A percentile compares a stretch with the other conserved stretches of the same genome.
phyloP scores from a whole-genome alignment of 176 grass and related monocot species.

The Triticum timopheevii region DNA sequence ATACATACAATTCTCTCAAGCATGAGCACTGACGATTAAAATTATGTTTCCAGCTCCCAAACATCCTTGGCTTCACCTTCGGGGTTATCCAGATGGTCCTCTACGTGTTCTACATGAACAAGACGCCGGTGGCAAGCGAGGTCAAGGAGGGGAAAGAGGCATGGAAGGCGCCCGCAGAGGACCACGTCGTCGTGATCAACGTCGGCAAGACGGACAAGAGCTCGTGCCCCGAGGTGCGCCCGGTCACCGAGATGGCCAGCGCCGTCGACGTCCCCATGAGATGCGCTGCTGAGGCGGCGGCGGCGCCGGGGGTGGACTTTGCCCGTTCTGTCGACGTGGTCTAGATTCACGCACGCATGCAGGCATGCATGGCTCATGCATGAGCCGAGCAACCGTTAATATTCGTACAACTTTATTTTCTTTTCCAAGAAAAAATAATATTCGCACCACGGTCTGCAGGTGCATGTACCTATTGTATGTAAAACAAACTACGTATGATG shows the following conservation, averaged over 20 bases:
- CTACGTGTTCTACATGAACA: conserved; percentile 59
- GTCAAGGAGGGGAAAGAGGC: conserved; percentile 11
- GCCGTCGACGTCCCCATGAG: background rate
- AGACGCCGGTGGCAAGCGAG: background rate
- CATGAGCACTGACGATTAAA: background rate
- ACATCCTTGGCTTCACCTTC: conserved; percentile 65
- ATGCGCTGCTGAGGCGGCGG: background rate
- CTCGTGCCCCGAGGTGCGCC: conserved; percentile 31
- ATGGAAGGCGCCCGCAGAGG: conserved; percentile 7
- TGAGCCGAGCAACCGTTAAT: background rate
- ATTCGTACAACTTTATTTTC: background rate
- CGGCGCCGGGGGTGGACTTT: background rate
- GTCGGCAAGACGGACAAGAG: conserved; percentile 36
- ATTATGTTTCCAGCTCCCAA: conserved; percentile 49
- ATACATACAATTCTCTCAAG: background rate
- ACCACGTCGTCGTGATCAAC: conserved; percentile 29
- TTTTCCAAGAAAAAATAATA: background rate
- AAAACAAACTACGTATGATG: background rate
- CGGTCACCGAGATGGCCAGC: conserved; percentile 22
- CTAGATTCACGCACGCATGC: background rate
- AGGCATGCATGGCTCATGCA: background rate
- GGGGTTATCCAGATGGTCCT: conserved; percentile 68
- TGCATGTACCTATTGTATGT: background rate
- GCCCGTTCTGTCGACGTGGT: conserved; percentile 20
- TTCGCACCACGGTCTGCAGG: background rate